phyloP scores from a whole-genome alignment of 768 basidiomycete species.

The Hericium coralloides region DNA sequence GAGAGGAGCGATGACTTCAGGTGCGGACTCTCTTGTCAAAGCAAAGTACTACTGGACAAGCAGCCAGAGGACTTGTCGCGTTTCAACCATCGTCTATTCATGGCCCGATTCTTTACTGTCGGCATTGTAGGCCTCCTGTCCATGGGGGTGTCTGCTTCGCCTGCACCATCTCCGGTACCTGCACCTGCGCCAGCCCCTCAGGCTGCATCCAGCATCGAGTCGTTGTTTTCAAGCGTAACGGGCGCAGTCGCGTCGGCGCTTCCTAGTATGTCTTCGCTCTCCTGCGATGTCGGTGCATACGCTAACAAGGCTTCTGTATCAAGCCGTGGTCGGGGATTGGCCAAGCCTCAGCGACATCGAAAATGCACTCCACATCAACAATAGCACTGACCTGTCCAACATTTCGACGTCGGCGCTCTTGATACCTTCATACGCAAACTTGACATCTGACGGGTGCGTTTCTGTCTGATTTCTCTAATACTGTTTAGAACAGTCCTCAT shows the following conservation, averaged over 20 bases:
- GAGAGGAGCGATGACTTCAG: not conserved
- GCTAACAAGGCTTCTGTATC: not conserved
- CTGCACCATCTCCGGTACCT: not conserved
- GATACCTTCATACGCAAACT: conserved; percentile 1
- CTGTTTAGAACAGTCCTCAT: not conserved
- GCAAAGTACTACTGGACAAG: not conserved
- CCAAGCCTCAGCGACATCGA: conserved; percentile 18
- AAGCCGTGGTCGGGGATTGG: conserved; percentile 14
- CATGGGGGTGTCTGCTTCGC: not conserved
- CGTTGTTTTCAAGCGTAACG: conserved; percentile 5
- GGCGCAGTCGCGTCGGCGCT: conserved; percentile 5
- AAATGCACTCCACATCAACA: conserved; percentile 12
- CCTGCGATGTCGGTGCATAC: no score
- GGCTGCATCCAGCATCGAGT: not conserved
- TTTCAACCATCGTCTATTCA: not conserved
- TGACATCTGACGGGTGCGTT: not conserved
- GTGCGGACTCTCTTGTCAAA: not conserved
- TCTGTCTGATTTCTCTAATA: not conserved
- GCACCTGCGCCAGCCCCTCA: not conserved
- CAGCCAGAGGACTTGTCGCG: no score
- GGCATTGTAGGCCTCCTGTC: not conserved
- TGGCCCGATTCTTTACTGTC: not conserved
- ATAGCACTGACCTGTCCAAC: conserved; percentile 11
- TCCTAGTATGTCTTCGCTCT: not conserved
- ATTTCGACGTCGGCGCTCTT: conserved; percentile 14